Percentiles rank a stretch among this genome's conserved stretches.
phyloP scores from a whole-genome alignment of 306 rosid genomes.

The Glycyrrhiza uralensis region DNA sequence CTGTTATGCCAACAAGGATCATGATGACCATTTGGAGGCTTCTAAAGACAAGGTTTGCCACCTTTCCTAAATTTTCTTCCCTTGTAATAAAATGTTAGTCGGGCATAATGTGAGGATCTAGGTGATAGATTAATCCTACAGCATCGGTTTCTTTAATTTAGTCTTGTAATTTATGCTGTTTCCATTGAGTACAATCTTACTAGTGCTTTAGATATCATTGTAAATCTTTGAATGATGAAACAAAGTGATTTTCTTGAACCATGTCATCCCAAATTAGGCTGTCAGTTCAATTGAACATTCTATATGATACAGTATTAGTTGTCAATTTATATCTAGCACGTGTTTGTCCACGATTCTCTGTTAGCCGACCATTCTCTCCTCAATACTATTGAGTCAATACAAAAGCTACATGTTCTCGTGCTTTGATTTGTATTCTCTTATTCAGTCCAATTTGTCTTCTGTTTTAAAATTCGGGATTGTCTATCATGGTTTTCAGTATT shows the following conservation, averaged over 20 bases:
- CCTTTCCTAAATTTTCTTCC: slow-evolving; percentile 23
- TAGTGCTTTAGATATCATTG: neutral
- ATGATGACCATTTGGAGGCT: slow-evolving; percentile 76
- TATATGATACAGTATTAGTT: slow-evolving; percentile 5
- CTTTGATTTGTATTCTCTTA: slow-evolving; percentile 20
- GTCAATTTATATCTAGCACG: neutral
- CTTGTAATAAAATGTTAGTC: slow-evolving; percentile 13
- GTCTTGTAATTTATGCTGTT: slow-evolving; percentile 6
- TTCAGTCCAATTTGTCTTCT: neutral
- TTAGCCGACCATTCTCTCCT: slow-evolving; percentile 13
- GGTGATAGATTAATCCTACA: slow-evolving; percentile 5
- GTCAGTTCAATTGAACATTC: slow-evolving; percentile 13
- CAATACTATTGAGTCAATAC: no score
- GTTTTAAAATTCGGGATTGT: slow-evolving; percentile 21
- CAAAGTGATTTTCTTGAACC: slow-evolving; percentile 14
- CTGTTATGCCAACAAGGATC: slow-evolving; percentile 92
- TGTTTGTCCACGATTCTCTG: slow-evolving; percentile 7
- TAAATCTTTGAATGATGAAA: neutral
- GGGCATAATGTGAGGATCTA: slow-evolving; percentile 24
- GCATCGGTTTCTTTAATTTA: slow-evolving; percentile 17
- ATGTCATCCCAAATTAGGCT: neutral
- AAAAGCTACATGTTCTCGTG: neutral
- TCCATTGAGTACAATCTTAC: slow-evolving; percentile 13
- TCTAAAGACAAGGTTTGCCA: slow-evolving; percentile 64
- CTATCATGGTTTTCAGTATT: slow-evolving; percentile 20